Conservation (phyloP, 2,329 filamentous ascomycete species). For the Penicillium sp. region DNA sequence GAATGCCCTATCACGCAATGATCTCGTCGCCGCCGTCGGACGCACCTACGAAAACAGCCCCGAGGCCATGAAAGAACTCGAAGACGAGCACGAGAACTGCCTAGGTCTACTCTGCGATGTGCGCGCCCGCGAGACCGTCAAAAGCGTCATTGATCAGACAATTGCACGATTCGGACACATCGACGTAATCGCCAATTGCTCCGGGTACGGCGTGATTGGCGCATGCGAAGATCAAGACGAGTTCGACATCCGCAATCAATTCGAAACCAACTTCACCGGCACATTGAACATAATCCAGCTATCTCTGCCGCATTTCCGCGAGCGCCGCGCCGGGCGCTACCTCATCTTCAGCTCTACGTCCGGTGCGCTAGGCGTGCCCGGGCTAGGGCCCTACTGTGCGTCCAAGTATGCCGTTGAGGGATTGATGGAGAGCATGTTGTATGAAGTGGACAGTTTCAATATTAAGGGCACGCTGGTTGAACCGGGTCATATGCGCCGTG, state of each 20-base stretch:
- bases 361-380: slow-evolving; percentile 87
- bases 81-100: slow-evolving; percentile 56
- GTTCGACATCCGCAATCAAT: slow-evolving; percentile 88
- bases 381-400: slow-evolving; percentile 88
- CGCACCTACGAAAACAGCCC: slow-evolving; percentile 70
- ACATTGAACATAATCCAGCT: slow-evolving; percentile 88
- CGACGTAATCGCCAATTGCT: slow-evolving; percentile 89
- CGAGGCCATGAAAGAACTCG: slow-evolving; percentile 65
- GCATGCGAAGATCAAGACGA: slow-evolving; percentile 96
- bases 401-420: slow-evolving; percentile 97
- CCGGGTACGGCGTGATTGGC: slow-evolving; percentile 90
- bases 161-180: slow-evolving; percentile 72
- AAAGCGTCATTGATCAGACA: slow-evolving; percentile 62
- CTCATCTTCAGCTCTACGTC: slow-evolving; percentile 92
- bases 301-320: slow-evolving; percentile 79
- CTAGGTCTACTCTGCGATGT: slow-evolving; percentile 86
- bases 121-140: slow-evolving; percentile 71
- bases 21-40: slow-evolving; percentile 81
- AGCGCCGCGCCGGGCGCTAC: slow-evolving; percentile 71
- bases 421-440: slow-evolving; percentile 91
- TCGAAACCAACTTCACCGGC: slow-evolving; percentile 96
- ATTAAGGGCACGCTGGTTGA: slow-evolving; percentile 92
- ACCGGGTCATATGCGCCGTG: slow-evolving; percentile 78
- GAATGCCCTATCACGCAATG: slow-evolving; percentile 70
- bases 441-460: slow-evolving; percentile 87